Evolutionary conservation across 2,329 filamentous ascomycete species (phyloP), one percentile per base, ranked within the genome.

Genomic region (Daldinia sp.): DNA sequence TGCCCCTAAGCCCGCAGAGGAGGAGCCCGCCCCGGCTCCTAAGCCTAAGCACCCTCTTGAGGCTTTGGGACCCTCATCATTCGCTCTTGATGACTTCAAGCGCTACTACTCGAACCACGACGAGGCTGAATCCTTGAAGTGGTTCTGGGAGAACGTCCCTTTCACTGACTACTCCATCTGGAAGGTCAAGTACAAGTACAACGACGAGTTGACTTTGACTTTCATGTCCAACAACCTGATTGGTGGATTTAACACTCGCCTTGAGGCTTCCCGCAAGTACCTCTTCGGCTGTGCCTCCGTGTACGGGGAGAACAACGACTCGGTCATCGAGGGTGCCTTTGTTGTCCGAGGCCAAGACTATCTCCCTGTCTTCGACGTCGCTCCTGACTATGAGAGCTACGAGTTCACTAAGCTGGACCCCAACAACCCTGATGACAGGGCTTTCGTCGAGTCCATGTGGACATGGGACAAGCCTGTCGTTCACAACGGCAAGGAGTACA

Each of bases 211-310:
- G 75, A 98, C 93, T 80, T 86, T 96, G 83, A 92, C 92, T 79
- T 99, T 99, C 92, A 99, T 99, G 96, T 95, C 93, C 77, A 93
- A 92, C 88, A 99, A 99, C 90, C 87, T 98, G 83, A 95, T 99
- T 81, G 94, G 93, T 84, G 96, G 96, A 82, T 97, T 99, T 90
- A 97, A 98, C 86, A 89, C 90, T 82, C 96, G 96, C 88, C 93
- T 99, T 69, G 96, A 99, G 89, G 96, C 81, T 73, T 97, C 93
- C 80, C 94, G 96, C 87, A 99, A 99, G 91, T 97, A 93, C 89
- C 84, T 99, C 81, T 98, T 99, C 85, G 96, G 96, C 77, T 90
- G 87, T 78, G 89, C 90, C 77, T 95, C 93, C 75, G 96, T 99
- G 75, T 99, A 92, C 82, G 96, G 96, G 79, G 83, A 87, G 82